A percentile compares a stretch with the other conserved stretches of the same genome.
Conservation (phyloP, 2,329 filamentous ascomycete genomes). For the Stenocarpella maydis region DNA sequence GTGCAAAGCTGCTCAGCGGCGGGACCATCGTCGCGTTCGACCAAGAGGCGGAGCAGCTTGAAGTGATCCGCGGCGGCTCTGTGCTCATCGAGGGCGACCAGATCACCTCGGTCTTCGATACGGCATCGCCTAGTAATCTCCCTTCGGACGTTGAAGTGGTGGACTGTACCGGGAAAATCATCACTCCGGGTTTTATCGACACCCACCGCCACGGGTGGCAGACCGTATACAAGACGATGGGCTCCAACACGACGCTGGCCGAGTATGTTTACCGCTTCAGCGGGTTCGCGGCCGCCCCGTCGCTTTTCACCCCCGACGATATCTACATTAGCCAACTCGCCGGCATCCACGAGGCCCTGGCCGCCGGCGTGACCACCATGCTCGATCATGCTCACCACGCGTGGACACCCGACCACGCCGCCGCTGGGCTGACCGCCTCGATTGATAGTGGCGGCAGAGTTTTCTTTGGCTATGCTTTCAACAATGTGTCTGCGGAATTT, state of each 20-base stretch:
- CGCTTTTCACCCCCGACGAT: slow-evolving; percentile 51
- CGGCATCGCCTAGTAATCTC: slow-evolving; percentile 41
- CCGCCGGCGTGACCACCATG: slow-evolving; percentile 60
- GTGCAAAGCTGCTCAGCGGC: slow-evolving; percentile 34
- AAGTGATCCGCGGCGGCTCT: slow-evolving; percentile 50
- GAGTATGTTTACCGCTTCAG: slow-evolving; percentile 56
- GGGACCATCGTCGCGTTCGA: slow-evolving; percentile 54
- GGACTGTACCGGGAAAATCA: slow-evolving; percentile 59
- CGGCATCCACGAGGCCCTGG: slow-evolving; percentile 58
- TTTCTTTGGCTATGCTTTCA: not conserved
- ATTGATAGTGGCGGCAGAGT: not conserved
- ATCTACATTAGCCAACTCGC: slow-evolving; percentile 56
- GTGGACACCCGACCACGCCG: slow-evolving; percentile 44
- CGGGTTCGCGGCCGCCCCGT: slow-evolving; percentile 42
- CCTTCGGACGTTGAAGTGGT: slow-evolving; percentile 49
- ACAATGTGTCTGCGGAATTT: not conserved
- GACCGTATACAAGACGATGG: slow-evolving; percentile 62
- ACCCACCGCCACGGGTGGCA: slow-evolving; percentile 66
- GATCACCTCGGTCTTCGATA: slow-evolving; percentile 45
- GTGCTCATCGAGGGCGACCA: slow-evolving; percentile 50
- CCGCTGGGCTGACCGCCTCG: not conserved
- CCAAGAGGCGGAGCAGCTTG: slow-evolving; percentile 43
- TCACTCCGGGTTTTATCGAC: slow-evolving; percentile 64
- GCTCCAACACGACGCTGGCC: slow-evolving; percentile 57
- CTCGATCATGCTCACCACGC: slow-evolving; percentile 62